phyloP scores from a whole-genome alignment of 2,329 filamentous ascomycete genomes.

The Colletotrichum neosansevieriae region DNA sequence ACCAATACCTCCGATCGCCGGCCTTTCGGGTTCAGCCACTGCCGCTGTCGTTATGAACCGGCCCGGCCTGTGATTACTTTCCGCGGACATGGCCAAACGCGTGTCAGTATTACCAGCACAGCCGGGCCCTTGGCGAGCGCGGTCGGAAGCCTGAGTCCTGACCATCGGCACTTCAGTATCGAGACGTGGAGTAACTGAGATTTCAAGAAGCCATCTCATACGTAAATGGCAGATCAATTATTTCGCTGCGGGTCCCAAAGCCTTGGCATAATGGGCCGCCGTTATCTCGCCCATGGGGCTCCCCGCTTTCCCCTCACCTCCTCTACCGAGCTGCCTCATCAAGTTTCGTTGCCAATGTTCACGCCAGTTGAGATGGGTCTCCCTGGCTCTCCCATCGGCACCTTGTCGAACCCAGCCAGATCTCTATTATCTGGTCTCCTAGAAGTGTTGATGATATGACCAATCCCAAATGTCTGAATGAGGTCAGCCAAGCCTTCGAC shows the following conservation, averaged over 20 bases:
- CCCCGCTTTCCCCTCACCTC: conserved; percentile 41
- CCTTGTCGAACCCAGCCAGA: not conserved
- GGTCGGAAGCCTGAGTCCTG: conserved; percentile 11
- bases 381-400: not conserved
- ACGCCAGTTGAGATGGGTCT: not conserved
- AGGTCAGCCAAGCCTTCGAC: conserved; percentile 32
- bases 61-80: conserved; percentile 4
- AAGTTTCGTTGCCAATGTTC: conserved; percentile 42
- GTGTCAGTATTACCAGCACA: not conserved
- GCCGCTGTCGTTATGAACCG: not conserved
- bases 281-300: conserved; percentile 31
- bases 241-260: conserved; percentile 15
- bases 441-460: conserved; percentile 2
- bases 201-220: conserved; percentile 18
- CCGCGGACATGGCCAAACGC: conserved; percentile 8
- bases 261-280: conserved; percentile 29
- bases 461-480: conserved; percentile 14
- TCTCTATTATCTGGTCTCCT: conserved; percentile 5
- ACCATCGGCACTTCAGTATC: conserved; percentile 30
- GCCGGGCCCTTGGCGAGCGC: conserved; percentile 20
- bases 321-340: conserved; percentile 37
- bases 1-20: not conserved
- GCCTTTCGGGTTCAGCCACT: not conserved
- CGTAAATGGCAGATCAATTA: conserved; percentile 31
- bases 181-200: conserved; percentile 14